Base-by-base conservation (phyloP, 169 alveolate species). In the Plasmodium malariae region DNA sequence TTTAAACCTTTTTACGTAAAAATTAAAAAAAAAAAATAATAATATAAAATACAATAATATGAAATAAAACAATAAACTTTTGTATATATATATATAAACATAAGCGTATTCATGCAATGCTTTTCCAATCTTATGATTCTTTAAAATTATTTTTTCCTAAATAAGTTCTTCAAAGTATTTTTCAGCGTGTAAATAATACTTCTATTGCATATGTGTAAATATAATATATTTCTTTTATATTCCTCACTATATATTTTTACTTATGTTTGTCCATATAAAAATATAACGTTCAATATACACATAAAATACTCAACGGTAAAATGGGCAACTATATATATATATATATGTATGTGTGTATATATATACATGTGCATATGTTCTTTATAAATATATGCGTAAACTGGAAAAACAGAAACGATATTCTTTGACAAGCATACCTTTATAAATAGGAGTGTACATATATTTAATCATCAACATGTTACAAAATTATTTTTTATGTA, bases 381-480 rank as follows among this genome's bases (percentile, higher is more conserved):
- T 51, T 3, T 51, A 51, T 59, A 24, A 21, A 21, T 40, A 40
- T 40, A 11, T 5, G 11, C 11, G 11, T 21, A 4, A 69, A 69
- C 49, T 21, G 17, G 32, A 54, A 30, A 48, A 45, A 32, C 17
- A 21, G 19, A 45, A 26, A 45, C 17, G 1, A 36, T 69, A 63
- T 45, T 21, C 83, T 45, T 69, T 69, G 34, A 45, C 83, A 69
- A 21, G 57, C 54, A 26, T 32, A 43, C 14, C 45, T 40, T 69
- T 43, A 69, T 45, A 69, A 69, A 69, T 69, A 69, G 1, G 65
- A 17, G 6, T n/a, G 36, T 24, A 40, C 32, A 30, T 67, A 21
- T 32, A 19, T 67, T 32, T 59, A 21, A 21, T 59, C 43, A 26
- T 24, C 55, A 3, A 69, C 43, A 45, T 34, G 43, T 26, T 0